These are phyloP conservation scores for Leccinum subspadiceum DNA, from an alignment of 1,284 basidiomycete genomes.

Conservation along the genomic window DNA sequence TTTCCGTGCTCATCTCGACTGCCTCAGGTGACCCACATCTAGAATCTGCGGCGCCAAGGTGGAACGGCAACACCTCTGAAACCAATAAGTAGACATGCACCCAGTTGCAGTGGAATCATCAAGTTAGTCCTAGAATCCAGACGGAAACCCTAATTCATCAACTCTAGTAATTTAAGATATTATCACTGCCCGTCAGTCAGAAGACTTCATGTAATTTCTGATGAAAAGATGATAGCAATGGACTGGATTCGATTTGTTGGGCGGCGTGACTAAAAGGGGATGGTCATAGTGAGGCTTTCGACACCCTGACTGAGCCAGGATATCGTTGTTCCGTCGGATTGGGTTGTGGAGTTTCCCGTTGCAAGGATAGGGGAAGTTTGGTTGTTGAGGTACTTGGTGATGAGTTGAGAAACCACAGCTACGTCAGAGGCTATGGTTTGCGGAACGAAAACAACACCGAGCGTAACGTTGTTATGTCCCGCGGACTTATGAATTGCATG, in stretches of 20 bases:
- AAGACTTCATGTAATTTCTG: slow-evolving; percentile 50
- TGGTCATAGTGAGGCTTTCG: slow-evolving; percentile 51
- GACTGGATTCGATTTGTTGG: slow-evolving; percentile 68
- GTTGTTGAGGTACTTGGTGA: slow-evolving; percentile 74
- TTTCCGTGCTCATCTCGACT: too few relatives aligned
- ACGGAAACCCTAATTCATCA: slow-evolving; percentile 43
- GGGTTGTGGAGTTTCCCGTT: slow-evolving; percentile 54
- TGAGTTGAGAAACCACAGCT: slow-evolving; percentile 58
- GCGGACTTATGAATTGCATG: slow-evolving; percentile 38
- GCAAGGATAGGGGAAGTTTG: slow-evolving; percentile 59
- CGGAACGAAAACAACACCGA: slow-evolving; percentile 57
- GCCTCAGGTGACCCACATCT: too few relatives aligned
- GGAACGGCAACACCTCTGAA: too few relatives aligned
- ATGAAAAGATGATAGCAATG: slow-evolving; percentile 64
- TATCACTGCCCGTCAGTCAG: slow-evolving; percentile 44
- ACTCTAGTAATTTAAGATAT: neutral
- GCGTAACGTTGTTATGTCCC: slow-evolving; percentile 60
- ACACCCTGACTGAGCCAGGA: slow-evolving; percentile 72
- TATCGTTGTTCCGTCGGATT: slow-evolving; percentile 52
- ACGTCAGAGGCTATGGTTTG: slow-evolving; percentile 54
- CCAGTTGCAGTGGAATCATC: neutral
- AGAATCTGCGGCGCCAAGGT: too few relatives aligned
- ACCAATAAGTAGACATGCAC: neutral
- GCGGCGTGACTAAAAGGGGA: slow-evolving; percentile 58
- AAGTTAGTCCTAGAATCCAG: neutral